A percentile compares a stretch with the other conserved stretches of the same genome.
Evolutionary conservation across 164 flowering plant species (phyloP).

Genomic region (Tinospora cordifolia): DNA sequence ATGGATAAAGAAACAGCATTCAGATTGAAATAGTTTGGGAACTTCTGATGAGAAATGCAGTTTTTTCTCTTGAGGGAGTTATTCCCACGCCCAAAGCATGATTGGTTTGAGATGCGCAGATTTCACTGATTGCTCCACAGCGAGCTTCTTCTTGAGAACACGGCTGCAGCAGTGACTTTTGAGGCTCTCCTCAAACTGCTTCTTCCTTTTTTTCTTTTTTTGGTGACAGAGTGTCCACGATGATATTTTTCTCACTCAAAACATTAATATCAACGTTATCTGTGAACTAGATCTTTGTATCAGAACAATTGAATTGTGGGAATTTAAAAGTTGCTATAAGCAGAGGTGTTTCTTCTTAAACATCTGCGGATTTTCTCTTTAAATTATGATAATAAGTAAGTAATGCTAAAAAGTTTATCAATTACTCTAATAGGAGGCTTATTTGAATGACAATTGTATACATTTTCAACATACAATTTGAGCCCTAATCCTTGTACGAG

Average conservation of each 20-base stretch:
- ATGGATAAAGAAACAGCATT: constrained; percentile 25
- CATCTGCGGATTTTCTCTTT: neutral
- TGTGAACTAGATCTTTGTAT: neutral
- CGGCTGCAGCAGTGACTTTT: neutral
- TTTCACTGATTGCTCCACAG: neutral
- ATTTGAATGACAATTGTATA: no score
- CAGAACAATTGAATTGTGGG: neutral
- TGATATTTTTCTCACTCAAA: neutral
- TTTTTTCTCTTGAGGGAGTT: neutral
- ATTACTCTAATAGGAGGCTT: no score
- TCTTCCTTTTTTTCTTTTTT: neutral
- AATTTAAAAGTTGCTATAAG: neutral
- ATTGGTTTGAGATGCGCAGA: neutral
- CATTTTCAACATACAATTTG: no score
- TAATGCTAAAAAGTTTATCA: no score
- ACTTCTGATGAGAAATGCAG: neutral
- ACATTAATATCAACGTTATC: neutral
- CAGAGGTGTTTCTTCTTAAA: neutral
- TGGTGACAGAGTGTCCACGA: neutral
- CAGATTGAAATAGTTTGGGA: constrained; percentile 22
- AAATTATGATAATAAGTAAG: no score
- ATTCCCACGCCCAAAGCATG: neutral
- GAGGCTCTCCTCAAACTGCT: neutral
- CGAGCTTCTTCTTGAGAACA: neutral
- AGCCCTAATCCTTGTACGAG: no score